Evolutionary conservation across 169 alveolate genomes (phyloP).

Genomic region (Plasmodium sp.): DNA sequence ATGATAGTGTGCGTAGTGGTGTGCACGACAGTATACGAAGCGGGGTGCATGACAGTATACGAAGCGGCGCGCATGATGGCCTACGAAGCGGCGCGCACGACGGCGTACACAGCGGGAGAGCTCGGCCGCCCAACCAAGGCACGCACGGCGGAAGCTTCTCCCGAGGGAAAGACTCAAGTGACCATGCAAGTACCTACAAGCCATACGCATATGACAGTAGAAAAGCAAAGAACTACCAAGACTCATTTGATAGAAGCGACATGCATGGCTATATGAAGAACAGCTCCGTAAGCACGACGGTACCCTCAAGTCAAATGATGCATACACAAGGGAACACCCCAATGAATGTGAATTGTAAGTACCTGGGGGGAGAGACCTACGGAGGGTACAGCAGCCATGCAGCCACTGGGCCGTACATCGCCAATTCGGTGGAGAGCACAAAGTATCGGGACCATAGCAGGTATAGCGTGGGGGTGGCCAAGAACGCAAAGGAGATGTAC

Average conservation of each 20-base stretch:
- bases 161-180: constrained; percentile 37
- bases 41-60: background rate
- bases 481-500: constrained; percentile 18
- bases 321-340: constrained; percentile 12
- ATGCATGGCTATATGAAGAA: constrained; percentile 19
- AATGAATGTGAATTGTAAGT: constrained; percentile 6
- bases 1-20: background rate
- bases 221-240: constrained; percentile 7
- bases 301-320: constrained; percentile 1
- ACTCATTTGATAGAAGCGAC: background rate
- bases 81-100: background rate
- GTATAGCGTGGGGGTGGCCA: background rate
- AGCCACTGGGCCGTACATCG: background rate
- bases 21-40: background rate
- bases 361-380: background rate
- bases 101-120: background rate
- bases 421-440: background rate
- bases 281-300: constrained; percentile 2
- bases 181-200: constrained; percentile 14
- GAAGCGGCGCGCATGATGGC: background rate
- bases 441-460: constrained; percentile 6
- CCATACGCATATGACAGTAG: constrained; percentile 15
- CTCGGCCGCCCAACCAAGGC: constrained; percentile 2
- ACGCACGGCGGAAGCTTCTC: constrained; percentile 8
- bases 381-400: background rate